Evolutionary conservation across 495 filamentous ascomycete genomes (phyloP), one percentile per base, ranked within the genome.

Genomic region (Aspergillus indologenus): DNA sequence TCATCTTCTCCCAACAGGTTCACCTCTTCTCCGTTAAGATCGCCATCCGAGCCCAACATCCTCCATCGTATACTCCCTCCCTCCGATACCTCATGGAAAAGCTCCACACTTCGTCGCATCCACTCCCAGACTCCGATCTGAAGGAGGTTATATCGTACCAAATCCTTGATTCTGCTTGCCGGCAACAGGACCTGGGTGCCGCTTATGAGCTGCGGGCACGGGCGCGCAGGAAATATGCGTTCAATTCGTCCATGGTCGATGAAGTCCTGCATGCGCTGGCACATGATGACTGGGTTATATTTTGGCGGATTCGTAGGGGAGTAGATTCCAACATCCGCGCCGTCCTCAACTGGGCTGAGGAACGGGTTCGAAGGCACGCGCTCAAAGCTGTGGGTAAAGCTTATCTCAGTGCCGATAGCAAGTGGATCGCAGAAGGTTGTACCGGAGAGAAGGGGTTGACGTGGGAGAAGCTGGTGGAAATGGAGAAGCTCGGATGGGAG

Each of bases 1-100:
- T 73, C 56, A 75, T 79, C 51, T 91, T 91, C 69, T 82, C 87
- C 17, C 78, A 85, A 40, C 84, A 87, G 54, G 87, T 85, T 24
- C 85, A 90, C 65, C 77, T 87, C 52, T 95, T 96, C 80, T 88
- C 88, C 68, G 88, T 93, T 63, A 88, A 91, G 50, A 76, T 91
- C 18, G 85, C 90, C 5, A 90, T 98, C 46, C 82, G 92, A 20
- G 81, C 87, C 56, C 85, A 84, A 54, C 86, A 93, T 59, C 84
- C 83, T 61, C 91, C 96, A 53, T 92, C 92, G 8, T 98, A 98
- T 75, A 86, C 90, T 62, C 91, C 94, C 1, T 90, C 94, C 22
- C 78, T 98, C 26, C 81, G 88, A 19, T 83, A 94, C 65, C 83
- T 96, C 1, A 79, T 98, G 6, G 80, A 83, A 42, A 74, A 75